Percentiles rank a stretch among this genome's conserved stretches.
Evolutionary conservation across 116 monocot species (phyloP).

Genomic region (Dioscorea cayenensis): DNA sequence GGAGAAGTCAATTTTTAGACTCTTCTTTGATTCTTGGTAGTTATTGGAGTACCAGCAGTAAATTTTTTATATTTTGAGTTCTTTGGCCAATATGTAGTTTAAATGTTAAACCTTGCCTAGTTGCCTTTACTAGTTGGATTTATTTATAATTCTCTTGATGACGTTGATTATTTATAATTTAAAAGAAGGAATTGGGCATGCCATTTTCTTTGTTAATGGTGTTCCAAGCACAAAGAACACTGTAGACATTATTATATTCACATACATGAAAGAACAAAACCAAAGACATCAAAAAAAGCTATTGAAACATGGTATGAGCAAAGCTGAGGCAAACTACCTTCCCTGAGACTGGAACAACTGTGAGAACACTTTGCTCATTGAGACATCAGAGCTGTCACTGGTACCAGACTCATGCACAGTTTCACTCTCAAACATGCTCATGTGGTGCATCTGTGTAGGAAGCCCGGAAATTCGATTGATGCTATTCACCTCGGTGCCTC

Average conservation of each 20-base stretch:
- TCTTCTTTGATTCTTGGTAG: neutral
- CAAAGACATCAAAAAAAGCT: too few relatives aligned
- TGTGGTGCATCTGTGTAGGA: constrained; percentile 16
- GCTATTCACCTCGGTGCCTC: constrained; percentile 23
- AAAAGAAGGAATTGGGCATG: too few relatives aligned
- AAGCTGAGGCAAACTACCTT: constrained; percentile 20
- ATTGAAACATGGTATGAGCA: too few relatives aligned
- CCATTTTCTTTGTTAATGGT: too few relatives aligned
- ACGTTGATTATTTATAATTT: neutral
- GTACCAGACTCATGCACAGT: neutral
- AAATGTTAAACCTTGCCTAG: neutral
- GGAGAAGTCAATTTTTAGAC: too few relatives aligned
- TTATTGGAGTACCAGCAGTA: neutral
- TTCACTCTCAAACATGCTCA: constrained; percentile 9
- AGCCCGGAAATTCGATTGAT: constrained; percentile 31
- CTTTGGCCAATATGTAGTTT: neutral
- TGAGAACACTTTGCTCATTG: constrained; percentile 70
- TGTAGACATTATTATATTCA: too few relatives aligned
- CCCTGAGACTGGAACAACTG: constrained; percentile 69
- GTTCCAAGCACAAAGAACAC: too few relatives aligned
- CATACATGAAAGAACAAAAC: too few relatives aligned
- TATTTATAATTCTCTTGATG: neutral
- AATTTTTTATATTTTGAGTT: neutral
- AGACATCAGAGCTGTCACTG: constrained; percentile 37
- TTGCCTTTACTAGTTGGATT: neutral